Percentiles rank a stretch among this genome's conserved stretches.
Conservation (phyloP, 2,329 filamentous ascomycete species). For the Ophiosphaerella korrae region DNA sequence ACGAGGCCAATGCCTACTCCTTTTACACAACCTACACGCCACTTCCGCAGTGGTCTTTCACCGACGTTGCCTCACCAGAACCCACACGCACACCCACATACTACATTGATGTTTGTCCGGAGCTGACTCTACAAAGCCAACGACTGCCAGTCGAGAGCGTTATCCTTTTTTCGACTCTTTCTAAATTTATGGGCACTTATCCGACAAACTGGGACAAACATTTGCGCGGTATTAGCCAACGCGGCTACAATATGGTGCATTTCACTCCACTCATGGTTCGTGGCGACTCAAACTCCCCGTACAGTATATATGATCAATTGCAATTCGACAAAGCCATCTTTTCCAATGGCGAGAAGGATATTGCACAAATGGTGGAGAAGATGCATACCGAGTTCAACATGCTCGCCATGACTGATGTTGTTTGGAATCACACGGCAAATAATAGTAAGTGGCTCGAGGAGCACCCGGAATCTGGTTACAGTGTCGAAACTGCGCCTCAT, state of each 20-base stretch:
- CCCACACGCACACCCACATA: constrained; percentile 75
- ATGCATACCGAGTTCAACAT: constrained; percentile 86
- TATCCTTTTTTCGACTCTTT: constrained; percentile 90
- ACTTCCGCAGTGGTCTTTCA: constrained; percentile 75
- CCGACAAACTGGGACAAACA: constrained; percentile 90
- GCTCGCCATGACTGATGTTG: constrained; percentile 90
- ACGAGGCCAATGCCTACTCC: constrained; percentile 83
- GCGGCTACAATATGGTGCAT: constrained; percentile 99
- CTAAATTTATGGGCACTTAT: constrained; percentile 97
- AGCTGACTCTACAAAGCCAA: constrained; percentile 73
- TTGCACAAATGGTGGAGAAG: constrained; percentile 74
- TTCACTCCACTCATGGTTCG: constrained; percentile 93
- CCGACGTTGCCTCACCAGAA: constrained; percentile 56
- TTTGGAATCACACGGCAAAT: constrained; percentile 96
- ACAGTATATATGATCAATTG: constrained; percentile 93
- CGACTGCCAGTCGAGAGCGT: constrained; percentile 83
- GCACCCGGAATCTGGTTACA: constrained; percentile 96
- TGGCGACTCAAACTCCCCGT: constrained; percentile 91
- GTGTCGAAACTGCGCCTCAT: constrained; percentile 83
- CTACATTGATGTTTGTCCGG: constrained; percentile 93
- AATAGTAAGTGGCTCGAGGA: constrained; percentile 94
- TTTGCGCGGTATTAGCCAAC: constrained; percentile 81
- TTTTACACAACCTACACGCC: constrained; percentile 94
- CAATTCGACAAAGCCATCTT: constrained; percentile 83
- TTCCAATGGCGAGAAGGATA: constrained; percentile 81